Conservation (phyloP, 371 early-diverging fungal genomes). For the Batrachochytrium dendrobatidis region DNA sequence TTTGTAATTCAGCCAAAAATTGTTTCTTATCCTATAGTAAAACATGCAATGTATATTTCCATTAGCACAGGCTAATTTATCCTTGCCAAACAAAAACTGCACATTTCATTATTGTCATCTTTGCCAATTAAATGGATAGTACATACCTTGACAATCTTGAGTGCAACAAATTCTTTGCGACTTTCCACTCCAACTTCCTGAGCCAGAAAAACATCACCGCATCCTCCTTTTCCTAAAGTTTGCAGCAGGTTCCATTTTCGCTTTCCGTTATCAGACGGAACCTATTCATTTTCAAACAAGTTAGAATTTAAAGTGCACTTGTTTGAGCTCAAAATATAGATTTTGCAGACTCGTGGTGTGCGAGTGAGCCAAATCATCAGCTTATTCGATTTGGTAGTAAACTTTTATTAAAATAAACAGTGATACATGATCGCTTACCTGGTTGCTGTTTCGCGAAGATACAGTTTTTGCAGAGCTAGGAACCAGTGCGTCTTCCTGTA, state of each 20-base stretch:
- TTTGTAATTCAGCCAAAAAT: constrained; percentile 14
- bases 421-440: no score
- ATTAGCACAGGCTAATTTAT: background rate
- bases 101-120: background rate
- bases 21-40: constrained; percentile 11
- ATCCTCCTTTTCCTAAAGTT: constrained; percentile 22
- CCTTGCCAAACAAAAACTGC: background rate
- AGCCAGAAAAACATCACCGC: constrained; percentile 23
- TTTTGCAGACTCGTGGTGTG: no score
- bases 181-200: constrained; percentile 1
- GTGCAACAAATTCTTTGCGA: constrained; percentile 9
- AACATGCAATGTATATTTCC: background rate
- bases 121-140: background rate
- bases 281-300: background rate
- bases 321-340: no score
- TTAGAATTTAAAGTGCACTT: no score
- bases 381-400: no score
- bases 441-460: no score
- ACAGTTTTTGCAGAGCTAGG: no score
- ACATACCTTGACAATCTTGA: constrained; percentile 17
- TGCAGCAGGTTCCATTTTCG: constrained; percentile 13
- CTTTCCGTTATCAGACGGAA: constrained; percentile 16
- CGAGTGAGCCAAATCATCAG: no score
- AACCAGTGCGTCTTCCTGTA: constrained; percentile 3
- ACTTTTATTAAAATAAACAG: no score